Base-by-base conservation (phyloP, 2,329 filamentous ascomycete genomes). In the Dryadomyces sulphureus region DNA sequence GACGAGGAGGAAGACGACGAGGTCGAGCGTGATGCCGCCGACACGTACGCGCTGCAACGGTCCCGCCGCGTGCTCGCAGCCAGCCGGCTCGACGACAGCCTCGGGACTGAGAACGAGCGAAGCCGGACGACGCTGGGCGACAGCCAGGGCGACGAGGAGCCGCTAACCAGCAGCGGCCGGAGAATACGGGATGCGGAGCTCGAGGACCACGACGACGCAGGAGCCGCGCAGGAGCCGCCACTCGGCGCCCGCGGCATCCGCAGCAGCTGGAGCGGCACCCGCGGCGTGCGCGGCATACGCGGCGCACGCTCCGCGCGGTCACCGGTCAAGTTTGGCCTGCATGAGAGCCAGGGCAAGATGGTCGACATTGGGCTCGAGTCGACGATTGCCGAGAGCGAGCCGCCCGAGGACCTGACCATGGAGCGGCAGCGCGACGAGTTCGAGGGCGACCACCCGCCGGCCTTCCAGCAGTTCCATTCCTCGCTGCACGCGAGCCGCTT, bases 1-100 rank as follows among this genome's bases (percentile, higher is more conserved):
- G 87, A 93, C 58, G 79, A 84, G 49, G 88, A 94, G 62, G 86
- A 93, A 57, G 86, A 93, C 58, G 89, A 96, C 50, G 89, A 92
- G 60, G 83, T 86, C 55, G 88, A 94, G 62, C 81, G 86, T 55
- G 85, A 93, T 55, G 85, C 90, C 30, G 88, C 88, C n/a, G 92
- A 96, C 63, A 80, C 92, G 54, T 93, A 89, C 63, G 90, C 90
- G 6, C 68, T 98, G 48, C 89, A 96, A 62, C 76, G 83, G 54
- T 96, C 90, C 53, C 77, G 92, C 54, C 77, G 89, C 41, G 85
- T 94, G 48, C 90, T 95, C 58, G 86, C 87, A 14, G 80, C 81
- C 14, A 87, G 84, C 62, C 79, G 84, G 54, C 66, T 95, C 43
- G 85, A 84, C 34, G 88, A 94, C 54, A 94, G 88, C 51, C 81